These are phyloP conservation scores for Candida buenavistaensis DNA, from an alignment of 1,139 yeast genomes.

Conservation along the genomic window DNA sequence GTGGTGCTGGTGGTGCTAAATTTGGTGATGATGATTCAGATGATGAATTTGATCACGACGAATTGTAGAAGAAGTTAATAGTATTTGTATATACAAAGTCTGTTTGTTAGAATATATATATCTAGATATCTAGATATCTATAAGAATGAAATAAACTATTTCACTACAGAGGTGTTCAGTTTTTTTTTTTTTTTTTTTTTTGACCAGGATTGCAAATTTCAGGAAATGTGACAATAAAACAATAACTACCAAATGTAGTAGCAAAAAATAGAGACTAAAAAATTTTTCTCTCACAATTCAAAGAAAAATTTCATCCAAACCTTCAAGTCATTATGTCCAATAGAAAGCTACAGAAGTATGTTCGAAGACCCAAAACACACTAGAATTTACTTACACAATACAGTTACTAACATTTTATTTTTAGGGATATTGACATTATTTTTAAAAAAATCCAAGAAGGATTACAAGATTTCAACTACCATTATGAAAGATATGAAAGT, in stretches of 20 bases:
- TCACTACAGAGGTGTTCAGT: too few species aligned
- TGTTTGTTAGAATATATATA: not conserved
- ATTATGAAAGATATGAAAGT: conserved; percentile 46
- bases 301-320: not conserved
- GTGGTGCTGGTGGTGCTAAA: conserved; percentile 25
- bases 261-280: too few species aligned
- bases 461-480: conserved; percentile 68
- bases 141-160: not conserved
- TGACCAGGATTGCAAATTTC: too few species aligned
- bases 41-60: conserved; percentile 64
- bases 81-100: conserved; percentile 7
- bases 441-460: conserved; percentile 95
- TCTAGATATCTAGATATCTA: too few species aligned
- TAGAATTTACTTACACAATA: too few species aligned
- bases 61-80: conserved; percentile 29
- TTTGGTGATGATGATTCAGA: conserved; percentile 60
- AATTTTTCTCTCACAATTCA: too few species aligned
- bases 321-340: conserved; percentile 32
- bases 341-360: conserved; percentile 51
- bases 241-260: too few species aligned
- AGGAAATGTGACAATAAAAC: too few species aligned
- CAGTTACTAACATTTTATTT: too few species aligned
- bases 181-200: too few species aligned
- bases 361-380: conserved; percentile 5
- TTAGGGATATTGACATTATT: conserved; percentile 84